phyloP scores from a whole-genome alignment of 1,139 yeast genomes.

The Yamadazyma friedrichii region DNA sequence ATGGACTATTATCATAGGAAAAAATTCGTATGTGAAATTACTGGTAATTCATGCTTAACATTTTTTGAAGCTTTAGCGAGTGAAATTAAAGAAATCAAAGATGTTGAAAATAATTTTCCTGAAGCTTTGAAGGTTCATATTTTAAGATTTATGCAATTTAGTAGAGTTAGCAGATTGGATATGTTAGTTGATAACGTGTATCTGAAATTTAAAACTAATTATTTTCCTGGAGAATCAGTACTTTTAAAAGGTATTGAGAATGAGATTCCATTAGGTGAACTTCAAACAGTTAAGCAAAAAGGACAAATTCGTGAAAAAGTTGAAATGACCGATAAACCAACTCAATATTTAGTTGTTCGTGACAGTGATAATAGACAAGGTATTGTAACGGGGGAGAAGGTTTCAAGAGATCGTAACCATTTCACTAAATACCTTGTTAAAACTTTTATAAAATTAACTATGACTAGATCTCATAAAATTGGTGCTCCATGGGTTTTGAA shows the following conservation, averaged over 20 bases:
- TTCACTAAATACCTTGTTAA: constrained; percentile 89
- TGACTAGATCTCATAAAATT: constrained; percentile 75
- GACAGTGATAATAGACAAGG: constrained; percentile 54
- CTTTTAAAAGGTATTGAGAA: constrained; percentile 48
- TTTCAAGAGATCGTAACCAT: constrained; percentile 78
- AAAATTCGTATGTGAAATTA: constrained; percentile 91
- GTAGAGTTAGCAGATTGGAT: constrained; percentile 81
- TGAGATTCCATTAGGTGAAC: constrained; percentile 13
- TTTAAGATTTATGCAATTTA: constrained; percentile 77
- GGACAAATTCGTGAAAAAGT: constrained; percentile 48
- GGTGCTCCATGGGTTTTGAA: constrained; percentile 99
- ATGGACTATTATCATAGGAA: constrained; percentile 70
- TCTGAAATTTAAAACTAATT: constrained; percentile 72
- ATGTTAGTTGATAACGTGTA: constrained; percentile 83
- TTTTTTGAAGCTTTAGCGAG: constrained; percentile 84
- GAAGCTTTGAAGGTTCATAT: constrained; percentile 91
- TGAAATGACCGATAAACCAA: constrained; percentile 45
- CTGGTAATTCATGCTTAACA: constrained; percentile 89
- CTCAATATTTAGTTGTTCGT: constrained; percentile 63
- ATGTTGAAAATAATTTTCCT: constrained; percentile 82
- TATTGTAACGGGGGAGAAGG: constrained; percentile 69
- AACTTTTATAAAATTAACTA: constrained; percentile 82
- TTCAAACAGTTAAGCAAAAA: constrained; percentile 25
- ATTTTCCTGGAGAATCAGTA: constrained; percentile 88
- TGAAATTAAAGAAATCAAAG: constrained; percentile 65